A percentile compares a stretch with the other conserved stretches of the same genome.
Conservation (phyloP, 2,329 filamentous ascomycete genomes). For the Colletotrichum filicis region DNA sequence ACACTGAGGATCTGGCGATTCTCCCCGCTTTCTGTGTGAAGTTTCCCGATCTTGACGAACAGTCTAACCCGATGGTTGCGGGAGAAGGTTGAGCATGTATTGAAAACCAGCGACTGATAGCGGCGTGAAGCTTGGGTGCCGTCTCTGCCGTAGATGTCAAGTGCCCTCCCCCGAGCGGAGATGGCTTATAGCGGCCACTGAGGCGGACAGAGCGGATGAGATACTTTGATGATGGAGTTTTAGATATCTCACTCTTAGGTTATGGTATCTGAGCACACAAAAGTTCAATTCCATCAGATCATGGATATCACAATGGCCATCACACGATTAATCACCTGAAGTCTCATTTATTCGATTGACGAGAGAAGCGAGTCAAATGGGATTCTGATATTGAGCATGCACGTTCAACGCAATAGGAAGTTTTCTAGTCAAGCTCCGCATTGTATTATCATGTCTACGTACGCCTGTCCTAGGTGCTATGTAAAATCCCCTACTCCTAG, state of each 20-base stretch:
- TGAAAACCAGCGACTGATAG: neutral
- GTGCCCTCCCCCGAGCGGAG: neutral
- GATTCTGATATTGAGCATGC: neutral
- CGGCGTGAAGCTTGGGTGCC: neutral
- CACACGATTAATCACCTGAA: too few relatives aligned
- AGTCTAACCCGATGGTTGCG: neutral
- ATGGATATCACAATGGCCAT: neutral
- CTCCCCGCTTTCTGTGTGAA: neutral
- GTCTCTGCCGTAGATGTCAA: neutral
- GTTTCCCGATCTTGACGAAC: neutral
- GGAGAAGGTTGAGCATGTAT: neutral
- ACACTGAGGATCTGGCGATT: neutral
- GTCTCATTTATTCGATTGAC: neutral
- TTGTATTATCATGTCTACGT: slow-evolving; percentile 24
- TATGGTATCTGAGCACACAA: neutral
- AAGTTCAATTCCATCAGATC: neutral
- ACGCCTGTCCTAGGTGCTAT: slow-evolving; percentile 9
- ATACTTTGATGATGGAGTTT: neutral
- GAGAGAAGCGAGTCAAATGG: neutral
- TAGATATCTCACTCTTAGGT: neutral
- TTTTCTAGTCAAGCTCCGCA: neutral
- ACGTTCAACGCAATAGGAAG: neutral
- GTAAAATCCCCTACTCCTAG: neutral
- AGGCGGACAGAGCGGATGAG: neutral
- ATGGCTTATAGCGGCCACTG: neutral